Base-by-base conservation (phyloP, 805 yeast genomes). In the Suhomyces canberraensis region DNA sequence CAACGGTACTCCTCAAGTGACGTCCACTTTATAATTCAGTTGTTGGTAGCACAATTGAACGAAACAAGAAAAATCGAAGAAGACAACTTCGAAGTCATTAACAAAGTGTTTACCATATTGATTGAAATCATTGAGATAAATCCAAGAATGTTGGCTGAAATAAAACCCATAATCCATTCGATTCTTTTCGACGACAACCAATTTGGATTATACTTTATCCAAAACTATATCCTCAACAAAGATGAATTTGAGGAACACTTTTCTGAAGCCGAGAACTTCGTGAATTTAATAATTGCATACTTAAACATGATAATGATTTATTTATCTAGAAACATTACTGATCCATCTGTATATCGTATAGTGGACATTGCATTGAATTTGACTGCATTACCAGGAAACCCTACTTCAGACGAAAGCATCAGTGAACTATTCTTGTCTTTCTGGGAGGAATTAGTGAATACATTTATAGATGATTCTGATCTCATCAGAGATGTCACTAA, bases 381-480 rank as follows among this genome's bases (percentile, higher is more conserved):
- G 34, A 76, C 89, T 0, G 69, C 73, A 40, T 71, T 73, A 35
- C 79, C 81, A 1, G 76, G 81, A 3, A 42, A 56, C 4, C 83
- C 93, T 0, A 66, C 79, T 3, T 47, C 65, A 1, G 84, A 83
- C 25, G 95, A 84, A 54, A 54, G 58, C 11, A 63, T 81, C 6
- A 63, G 69, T 34, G 73, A 65, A 14, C 60, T 61, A 39, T 69
- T 84, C 50, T 65, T 81, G 7, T 75, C 76, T 22, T 81, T 84
- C 50, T 85, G 95, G 95, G 69, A 74, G 33, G 81, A 79, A 36
- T 58, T 83, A 21, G 73, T 79, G 5, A 88, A 81, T 39, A 62
- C 71, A 1, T 76, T 74, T 43, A 55, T 65, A 25, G 78, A 70
- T 46, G 81, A 78, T 42, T 60, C 60, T 22, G 76, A 71, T 46